phyloP scores from a whole-genome alignment of 2,329 filamentous ascomycete genomes.

The Geosmithia putterillii region DNA sequence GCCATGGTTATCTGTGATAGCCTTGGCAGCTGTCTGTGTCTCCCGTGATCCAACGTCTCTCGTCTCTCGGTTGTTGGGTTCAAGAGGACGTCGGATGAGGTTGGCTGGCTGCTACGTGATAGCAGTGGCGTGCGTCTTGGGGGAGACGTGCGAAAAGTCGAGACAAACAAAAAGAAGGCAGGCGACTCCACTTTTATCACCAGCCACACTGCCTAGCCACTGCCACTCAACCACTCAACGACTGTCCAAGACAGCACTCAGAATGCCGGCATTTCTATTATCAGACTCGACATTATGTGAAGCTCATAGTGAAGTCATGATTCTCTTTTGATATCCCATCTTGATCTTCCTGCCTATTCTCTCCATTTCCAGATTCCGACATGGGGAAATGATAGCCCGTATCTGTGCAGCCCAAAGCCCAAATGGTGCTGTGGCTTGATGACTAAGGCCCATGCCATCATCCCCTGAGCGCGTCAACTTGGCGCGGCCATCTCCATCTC shows the following conservation, averaged over 20 bases:
- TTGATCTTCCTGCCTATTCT: too few species aligned
- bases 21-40: background rate
- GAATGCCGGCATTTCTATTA: too few species aligned
- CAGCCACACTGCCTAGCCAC: background rate
- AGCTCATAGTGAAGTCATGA: too few species aligned
- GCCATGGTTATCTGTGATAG: conserved; percentile 28
- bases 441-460: background rate
- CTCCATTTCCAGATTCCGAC: too few species aligned
- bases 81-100: background rate
- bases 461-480: background rate
- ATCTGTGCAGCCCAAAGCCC: too few species aligned
- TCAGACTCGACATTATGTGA: too few species aligned
- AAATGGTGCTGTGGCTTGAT: too few species aligned
- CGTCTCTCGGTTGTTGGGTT: background rate
- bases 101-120: background rate
- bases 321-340: too few species aligned
- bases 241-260: background rate
- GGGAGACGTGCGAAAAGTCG: background rate
- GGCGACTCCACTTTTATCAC: background rate
- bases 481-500: background rate
- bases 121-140: background rate
- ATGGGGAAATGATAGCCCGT: too few species aligned
- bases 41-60: background rate
- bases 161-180: background rate
- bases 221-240: background rate